Percentiles rank a stretch among this genome's conserved stretches.
phyloP scores from a whole-genome alignment of 352 stramenopile genomes.

The Phytopythium litorale region DNA sequence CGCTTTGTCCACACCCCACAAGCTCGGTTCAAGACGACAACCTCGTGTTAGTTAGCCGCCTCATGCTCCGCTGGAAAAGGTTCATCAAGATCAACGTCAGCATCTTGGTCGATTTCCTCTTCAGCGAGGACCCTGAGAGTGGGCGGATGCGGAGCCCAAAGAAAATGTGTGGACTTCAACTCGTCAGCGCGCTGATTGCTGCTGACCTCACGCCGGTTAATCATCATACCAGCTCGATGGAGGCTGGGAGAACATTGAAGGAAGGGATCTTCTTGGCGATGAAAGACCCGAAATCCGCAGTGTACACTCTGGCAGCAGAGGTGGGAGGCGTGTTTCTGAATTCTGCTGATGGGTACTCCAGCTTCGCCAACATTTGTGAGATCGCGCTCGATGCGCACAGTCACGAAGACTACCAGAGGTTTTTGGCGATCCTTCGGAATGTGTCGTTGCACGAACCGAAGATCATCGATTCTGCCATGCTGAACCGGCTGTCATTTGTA shows the following conservation, averaged over 20 bases:
- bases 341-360: slow-evolving; percentile 21
- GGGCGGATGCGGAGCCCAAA: slow-evolving; percentile 34
- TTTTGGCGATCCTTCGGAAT: slow-evolving; percentile 58
- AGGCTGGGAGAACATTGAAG: slow-evolving; percentile 20
- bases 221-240: not conserved
- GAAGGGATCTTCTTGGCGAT: slow-evolving; percentile 51
- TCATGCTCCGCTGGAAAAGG: slow-evolving; percentile 60
- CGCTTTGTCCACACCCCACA: slow-evolving; percentile 45
- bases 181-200: slow-evolving; percentile 55
- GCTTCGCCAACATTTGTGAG: slow-evolving; percentile 24
- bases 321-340: slow-evolving; percentile 46
- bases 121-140: slow-evolving; percentile 29
- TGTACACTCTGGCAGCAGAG: slow-evolving; percentile 67
- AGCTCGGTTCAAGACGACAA: slow-evolving; percentile 69
- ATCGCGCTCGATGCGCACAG: slow-evolving; percentile 49
- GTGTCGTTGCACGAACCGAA: slow-evolving; percentile 48
- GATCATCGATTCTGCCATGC: slow-evolving; percentile 65
- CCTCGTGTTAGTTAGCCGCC: slow-evolving; percentile 43
- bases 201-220: slow-evolving; percentile 9
- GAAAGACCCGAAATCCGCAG: slow-evolving; percentile 33
- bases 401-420: slow-evolving; percentile 62
- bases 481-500: slow-evolving; percentile 65
- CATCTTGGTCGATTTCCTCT: slow-evolving; percentile 33
- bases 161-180: slow-evolving; percentile 51
- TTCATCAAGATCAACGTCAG: slow-evolving; percentile 33